Percentiles rank a stretch among this genome's conserved stretches.
Evolutionary conservation across 1,284 basidiomycete genomes (phyloP).

Genomic region (Pseudozyma tsukubaensis): DNA sequence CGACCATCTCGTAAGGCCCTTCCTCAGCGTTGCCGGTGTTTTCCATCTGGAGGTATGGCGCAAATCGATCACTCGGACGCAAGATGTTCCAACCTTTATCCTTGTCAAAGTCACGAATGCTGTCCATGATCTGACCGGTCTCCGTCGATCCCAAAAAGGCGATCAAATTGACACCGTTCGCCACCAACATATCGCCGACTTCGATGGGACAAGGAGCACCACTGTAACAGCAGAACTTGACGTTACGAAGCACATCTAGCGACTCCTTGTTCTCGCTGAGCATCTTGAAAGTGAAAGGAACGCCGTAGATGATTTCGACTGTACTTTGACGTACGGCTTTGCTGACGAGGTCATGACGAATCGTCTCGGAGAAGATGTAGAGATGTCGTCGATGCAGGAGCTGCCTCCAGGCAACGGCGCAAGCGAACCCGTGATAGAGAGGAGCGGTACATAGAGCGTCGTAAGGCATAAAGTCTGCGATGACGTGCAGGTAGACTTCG

Average conservation of each 20-base stretch:
- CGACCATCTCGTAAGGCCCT: conserved; percentile 72
- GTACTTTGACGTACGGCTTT: conserved; percentile 15
- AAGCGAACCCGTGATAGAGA: conserved; percentile 46
- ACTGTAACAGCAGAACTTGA: conserved; percentile 73
- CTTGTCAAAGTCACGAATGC: conserved; percentile 72
- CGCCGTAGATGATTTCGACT: conserved; percentile 65
- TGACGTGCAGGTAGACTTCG: conserved; percentile 20
- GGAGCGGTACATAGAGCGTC: conserved; percentile 37
- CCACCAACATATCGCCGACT: conserved; percentile 74
- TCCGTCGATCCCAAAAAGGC: conserved; percentile 72
- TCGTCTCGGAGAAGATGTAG: conserved; percentile 35
- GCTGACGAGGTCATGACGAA: conserved; percentile 23
- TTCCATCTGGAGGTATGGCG: conserved; percentile 36
- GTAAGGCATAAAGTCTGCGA: conserved; percentile 27
- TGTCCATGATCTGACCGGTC: conserved; percentile 70
- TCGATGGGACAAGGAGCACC: conserved; percentile 71
- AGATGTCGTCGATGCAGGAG: conserved; percentile 21
- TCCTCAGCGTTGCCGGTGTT: conserved; percentile 30
- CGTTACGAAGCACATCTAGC: conserved; percentile 70
- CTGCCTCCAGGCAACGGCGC: conserved; percentile 34
- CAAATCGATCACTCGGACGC: conserved; percentile 58
- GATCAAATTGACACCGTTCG: conserved; percentile 73
- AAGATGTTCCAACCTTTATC: conserved; percentile 78
- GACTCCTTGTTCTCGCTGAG: conserved; percentile 74
- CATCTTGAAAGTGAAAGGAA: conserved; percentile 72